phyloP scores from a whole-genome alignment of 148 eudicot species.

The Heliamphora exappendiculata region DNA sequence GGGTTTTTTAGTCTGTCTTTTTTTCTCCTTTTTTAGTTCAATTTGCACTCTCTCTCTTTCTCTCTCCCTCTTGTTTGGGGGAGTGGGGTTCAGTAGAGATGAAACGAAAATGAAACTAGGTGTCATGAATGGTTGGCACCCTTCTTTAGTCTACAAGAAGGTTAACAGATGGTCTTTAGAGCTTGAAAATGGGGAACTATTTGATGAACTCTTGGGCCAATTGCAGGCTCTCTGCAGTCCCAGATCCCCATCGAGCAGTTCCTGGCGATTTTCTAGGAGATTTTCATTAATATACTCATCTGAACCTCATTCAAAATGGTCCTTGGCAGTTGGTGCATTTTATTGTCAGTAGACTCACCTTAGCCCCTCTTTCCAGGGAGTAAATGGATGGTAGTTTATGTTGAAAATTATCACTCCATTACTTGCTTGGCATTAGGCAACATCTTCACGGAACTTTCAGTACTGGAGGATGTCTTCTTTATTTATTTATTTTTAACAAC shows the following conservation, averaged over 20 bases:
- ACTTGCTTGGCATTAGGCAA: neutral
- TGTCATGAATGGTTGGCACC: too few relatives aligned
- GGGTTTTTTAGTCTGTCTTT: too few relatives aligned
- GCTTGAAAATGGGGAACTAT: too few relatives aligned
- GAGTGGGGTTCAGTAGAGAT: too few relatives aligned
- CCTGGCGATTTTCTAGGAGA: neutral
- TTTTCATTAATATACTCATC: neutral
- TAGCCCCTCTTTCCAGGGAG: neutral
- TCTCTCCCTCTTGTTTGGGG: too few relatives aligned
- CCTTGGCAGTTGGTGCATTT: neutral
- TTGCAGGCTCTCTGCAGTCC: neutral
- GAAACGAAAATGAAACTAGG: too few relatives aligned
- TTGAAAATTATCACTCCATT: neutral
- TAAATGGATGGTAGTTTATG: neutral
- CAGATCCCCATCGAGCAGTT: too few relatives aligned
- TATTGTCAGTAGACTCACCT: neutral
- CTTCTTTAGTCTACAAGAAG: too few relatives aligned
- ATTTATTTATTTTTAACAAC: neutral
- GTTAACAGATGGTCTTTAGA: too few relatives aligned
- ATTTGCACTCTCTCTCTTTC: too few relatives aligned
- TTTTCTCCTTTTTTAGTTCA: too few relatives aligned
- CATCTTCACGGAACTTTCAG: neutral
- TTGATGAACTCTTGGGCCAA: too few relatives aligned
- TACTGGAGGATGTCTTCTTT: neutral
- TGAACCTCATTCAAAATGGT: neutral